Percentiles rank a stretch among this genome's conserved stretches.
These are phyloP conservation scores for Wickerhamiella occidentalis DNA, from an alignment of 805 yeast species.

Conservation along the genomic window DNA sequence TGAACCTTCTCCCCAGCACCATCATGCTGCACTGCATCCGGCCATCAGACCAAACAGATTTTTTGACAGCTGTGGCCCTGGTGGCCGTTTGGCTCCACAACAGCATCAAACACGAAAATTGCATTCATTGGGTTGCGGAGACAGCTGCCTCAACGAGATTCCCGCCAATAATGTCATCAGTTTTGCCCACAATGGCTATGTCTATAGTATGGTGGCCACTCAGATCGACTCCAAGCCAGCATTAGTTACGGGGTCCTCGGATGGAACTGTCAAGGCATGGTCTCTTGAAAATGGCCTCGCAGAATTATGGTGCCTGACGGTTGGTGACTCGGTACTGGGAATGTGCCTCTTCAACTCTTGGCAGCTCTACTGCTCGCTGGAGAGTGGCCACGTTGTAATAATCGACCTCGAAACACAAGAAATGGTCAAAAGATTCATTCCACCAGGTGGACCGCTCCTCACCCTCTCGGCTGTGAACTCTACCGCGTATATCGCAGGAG, in stretches of 20 bases:
- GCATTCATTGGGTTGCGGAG: constrained; percentile 7
- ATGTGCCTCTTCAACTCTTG: constrained; percentile 46
- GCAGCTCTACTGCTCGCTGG: constrained; percentile 71
- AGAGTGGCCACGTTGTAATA: constrained; percentile 60
- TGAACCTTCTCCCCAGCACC: constrained; percentile 17
- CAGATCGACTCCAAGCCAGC: constrained; percentile 24
- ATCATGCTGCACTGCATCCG: constrained; percentile 22
- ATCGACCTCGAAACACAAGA: constrained; percentile 85
- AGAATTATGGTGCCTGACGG: constrained; percentile 34
- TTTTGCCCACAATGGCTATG: constrained; percentile 88
- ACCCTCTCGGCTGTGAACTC: constrained; percentile 45
- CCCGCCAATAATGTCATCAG: constrained; percentile 52
- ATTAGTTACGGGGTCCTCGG: constrained; percentile 75
- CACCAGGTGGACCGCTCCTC: constrained; percentile 33
- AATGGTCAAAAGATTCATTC: constrained; percentile 30
- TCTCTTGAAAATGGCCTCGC: constrained; percentile 28
- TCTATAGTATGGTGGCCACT: constrained; percentile 50
- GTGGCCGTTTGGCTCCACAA: constrained; percentile 38
- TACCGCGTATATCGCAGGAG: constrained; percentile 53
- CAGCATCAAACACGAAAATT: constrained; percentile 20
- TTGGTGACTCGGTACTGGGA: constrained; percentile 54
- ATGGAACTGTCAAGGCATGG: constrained; percentile 81
- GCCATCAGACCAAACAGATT: constrained; percentile 64
- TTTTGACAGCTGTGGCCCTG: constrained; percentile 83
- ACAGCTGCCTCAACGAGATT: constrained; percentile 34